A percentile compares a stretch with the other conserved stretches of the same genome.
Evolutionary conservation across 2,329 filamentous ascomycete genomes (phyloP).

Genomic region (Fusarium solani-melongenae): DNA sequence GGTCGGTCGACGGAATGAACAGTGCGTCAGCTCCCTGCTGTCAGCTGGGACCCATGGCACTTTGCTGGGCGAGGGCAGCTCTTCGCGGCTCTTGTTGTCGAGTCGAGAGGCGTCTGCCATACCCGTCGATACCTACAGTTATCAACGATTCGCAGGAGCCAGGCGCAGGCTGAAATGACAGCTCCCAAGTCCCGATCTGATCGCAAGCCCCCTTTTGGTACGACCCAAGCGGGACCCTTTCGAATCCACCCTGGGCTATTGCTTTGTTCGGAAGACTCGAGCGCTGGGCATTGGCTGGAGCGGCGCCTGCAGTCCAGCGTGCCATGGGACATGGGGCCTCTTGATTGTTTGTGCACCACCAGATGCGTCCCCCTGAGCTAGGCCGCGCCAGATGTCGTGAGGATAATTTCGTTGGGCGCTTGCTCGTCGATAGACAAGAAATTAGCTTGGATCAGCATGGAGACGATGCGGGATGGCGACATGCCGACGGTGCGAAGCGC

Average conservation of each 20-base stretch:
- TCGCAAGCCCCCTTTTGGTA: conserved; percentile 11
- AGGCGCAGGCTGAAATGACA: neutral
- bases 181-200: conserved; percentile 19
- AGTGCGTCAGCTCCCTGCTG: conserved; percentile 19
- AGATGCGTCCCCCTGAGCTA: conserved; percentile 38
- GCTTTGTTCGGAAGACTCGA: neutral
- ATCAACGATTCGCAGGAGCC: conserved; percentile 2
- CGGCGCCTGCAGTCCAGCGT: conserved; percentile 12
- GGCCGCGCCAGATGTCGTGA: conserved; percentile 17
- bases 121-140: conserved; percentile 1
- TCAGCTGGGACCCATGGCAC: conserved; percentile 3
- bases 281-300: conserved; percentile 11
- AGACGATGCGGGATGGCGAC: conserved; percentile 33
- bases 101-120: neutral
- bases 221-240: neutral
- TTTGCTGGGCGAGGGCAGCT: neutral
- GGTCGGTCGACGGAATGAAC: conserved; percentile 23
- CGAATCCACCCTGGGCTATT: neutral
- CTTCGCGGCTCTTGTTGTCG: conserved; percentile 11
- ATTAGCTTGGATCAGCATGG: conserved; percentile 29
- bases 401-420: conserved; percentile 29
- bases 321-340: conserved; percentile 29
- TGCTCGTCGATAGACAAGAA: conserved; percentile 29
- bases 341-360: neutral
- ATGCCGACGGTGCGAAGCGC: conserved; percentile 35